Percentiles rank a stretch among this genome's conserved stretches.
These are phyloP conservation scores for Teratosphaeriaceae sp. DNA, from an alignment of 2,329 filamentous ascomycete genomes.

Conservation along the genomic window DNA sequence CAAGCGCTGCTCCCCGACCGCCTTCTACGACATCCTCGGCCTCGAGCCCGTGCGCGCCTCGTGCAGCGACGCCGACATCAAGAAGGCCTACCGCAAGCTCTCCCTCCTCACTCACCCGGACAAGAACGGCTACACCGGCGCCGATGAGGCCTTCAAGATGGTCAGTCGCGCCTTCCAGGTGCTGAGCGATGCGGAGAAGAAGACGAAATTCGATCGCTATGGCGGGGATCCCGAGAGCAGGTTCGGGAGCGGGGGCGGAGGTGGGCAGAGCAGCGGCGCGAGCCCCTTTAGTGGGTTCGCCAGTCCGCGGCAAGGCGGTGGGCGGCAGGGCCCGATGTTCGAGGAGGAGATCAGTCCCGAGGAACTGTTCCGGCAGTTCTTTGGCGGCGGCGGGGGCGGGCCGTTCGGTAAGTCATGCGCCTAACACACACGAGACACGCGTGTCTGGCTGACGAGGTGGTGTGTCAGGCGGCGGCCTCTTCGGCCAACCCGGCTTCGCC, in stretches of 20 bases:
- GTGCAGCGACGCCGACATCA: slow-evolving; percentile 77
- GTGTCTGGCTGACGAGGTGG: slow-evolving; percentile 6
- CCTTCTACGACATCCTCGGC: slow-evolving; percentile 92
- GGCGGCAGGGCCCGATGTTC: slow-evolving; percentile 53
- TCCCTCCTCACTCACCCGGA: slow-evolving; percentile 94
- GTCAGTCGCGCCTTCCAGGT: slow-evolving; percentile 90
- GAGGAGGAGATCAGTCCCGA: slow-evolving; percentile 93
- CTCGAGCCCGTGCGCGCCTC: slow-evolving; percentile 58
- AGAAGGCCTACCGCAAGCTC: slow-evolving; percentile 95
- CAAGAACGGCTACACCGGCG: slow-evolving; percentile 94
- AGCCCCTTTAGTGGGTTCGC: slow-evolving; percentile 61
- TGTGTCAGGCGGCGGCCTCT: slow-evolving; percentile 42
- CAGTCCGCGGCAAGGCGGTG: slow-evolving; percentile 17
- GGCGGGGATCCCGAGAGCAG: slow-evolving; percentile 89
- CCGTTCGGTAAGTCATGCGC: slow-evolving; percentile 22
- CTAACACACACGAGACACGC: background rate
- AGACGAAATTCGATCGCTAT: slow-evolving; percentile 77
- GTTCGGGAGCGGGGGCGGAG: slow-evolving; percentile 57
- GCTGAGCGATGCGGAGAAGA: slow-evolving; percentile 88
- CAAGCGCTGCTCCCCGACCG: slow-evolving; percentile 72
- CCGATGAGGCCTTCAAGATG: slow-evolving; percentile 98
- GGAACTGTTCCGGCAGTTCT: slow-evolving; percentile 96
- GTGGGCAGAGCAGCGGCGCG: slow-evolving; percentile 50
- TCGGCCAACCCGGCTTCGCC: slow-evolving; percentile 72
- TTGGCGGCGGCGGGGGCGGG: slow-evolving; percentile 57